Evolutionary conservation across 2,329 filamentous ascomycete species (phyloP), one percentile per base, ranked within the genome.

Genomic region (Metarhizium humberi): DNA sequence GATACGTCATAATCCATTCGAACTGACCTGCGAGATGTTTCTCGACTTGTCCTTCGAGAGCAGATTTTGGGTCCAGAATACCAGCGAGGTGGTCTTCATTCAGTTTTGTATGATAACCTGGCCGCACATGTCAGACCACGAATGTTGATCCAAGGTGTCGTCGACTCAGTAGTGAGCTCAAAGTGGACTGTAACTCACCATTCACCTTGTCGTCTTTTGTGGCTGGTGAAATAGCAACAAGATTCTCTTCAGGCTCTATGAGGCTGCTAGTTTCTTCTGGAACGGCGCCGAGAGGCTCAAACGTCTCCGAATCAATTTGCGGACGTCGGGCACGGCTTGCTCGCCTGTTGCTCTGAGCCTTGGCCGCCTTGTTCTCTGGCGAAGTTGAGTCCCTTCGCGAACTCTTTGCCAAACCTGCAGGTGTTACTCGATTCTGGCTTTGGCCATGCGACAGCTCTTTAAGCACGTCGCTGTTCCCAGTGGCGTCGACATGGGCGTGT

Each of bases 1-100:
- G 67, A 58, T 73, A 68, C 29, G 72, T 71, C 42, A 80, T 63
- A 55, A 79, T 63, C 70, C 73, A 80, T 61, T 79, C 75, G 62
- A 76, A 80, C 65, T 78, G 69, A 72, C 75, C 74, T 68, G 72
- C 69, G 58, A 72, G 66, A 64, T 78, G 76, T 59, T 68, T 73
- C 52, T 67, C 63, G 51, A 75, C 66, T 55, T 74, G 72, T 49
- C 40, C 45, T 20, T 57, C 51, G 14, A 48, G 45, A 30, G 25
- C 20, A n/a, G 25, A 48, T 48, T 16, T 48, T 29, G 45, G 20
- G 10, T 16, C 45, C 11, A 30, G 25, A 16, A 30, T 7, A 48
- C 10, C 20, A 48, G 14, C 10, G 11, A 7, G 14, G 14, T 48
- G 45, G 45, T 13, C 25, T 30, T 48, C 20, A 48, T 18, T 30